Conservation (phyloP, 2,329 filamentous ascomycete species). For the Graphilbum fragrans region DNA sequence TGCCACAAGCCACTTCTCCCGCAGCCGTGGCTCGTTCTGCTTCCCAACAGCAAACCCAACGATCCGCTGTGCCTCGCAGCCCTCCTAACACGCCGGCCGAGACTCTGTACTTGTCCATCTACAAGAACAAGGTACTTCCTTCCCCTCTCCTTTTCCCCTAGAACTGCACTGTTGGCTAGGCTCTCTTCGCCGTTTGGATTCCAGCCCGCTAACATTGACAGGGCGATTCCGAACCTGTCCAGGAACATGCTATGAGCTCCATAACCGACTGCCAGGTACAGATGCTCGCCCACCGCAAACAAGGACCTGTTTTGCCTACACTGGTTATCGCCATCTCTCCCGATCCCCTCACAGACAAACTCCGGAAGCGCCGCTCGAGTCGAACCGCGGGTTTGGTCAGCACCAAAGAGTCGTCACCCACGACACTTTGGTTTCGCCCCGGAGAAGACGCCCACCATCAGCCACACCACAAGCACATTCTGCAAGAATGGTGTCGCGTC, state of each 20-base stretch:
- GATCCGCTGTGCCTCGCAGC: slow-evolving; percentile 19
- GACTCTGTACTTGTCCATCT: slow-evolving; percentile 37
- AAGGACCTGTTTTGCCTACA: slow-evolving; percentile 45
- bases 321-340: slow-evolving; percentile 43
- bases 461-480: slow-evolving; percentile 26
- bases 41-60: background rate
- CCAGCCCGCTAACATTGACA: too few relatives aligned
- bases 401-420: slow-evolving; percentile 35
- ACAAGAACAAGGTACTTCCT: slow-evolving; percentile 35
- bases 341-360: slow-evolving; percentile 40
- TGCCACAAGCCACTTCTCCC: background rate
- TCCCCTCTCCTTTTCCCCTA: background rate
- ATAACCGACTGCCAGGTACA: slow-evolving; percentile 47
- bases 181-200: too few relatives aligned
- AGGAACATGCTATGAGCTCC: slow-evolving; percentile 38
- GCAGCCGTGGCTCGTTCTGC: background rate
- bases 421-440: slow-evolving; percentile 44
- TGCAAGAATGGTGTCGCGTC: slow-evolving; percentile 48
- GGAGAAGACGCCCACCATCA: slow-evolving; percentile 28
- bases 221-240: slow-evolving; percentile 41
- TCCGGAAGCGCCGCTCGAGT: slow-evolving; percentile 53
- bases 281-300: slow-evolving; percentile 48
- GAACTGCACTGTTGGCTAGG: too few relatives aligned
- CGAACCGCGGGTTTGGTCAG: slow-evolving; percentile 44
- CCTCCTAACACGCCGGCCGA: slow-evolving; percentile 19